Conservation (phyloP, 2,329 filamentous ascomycete genomes). For the Cadophora gregata region DNA sequence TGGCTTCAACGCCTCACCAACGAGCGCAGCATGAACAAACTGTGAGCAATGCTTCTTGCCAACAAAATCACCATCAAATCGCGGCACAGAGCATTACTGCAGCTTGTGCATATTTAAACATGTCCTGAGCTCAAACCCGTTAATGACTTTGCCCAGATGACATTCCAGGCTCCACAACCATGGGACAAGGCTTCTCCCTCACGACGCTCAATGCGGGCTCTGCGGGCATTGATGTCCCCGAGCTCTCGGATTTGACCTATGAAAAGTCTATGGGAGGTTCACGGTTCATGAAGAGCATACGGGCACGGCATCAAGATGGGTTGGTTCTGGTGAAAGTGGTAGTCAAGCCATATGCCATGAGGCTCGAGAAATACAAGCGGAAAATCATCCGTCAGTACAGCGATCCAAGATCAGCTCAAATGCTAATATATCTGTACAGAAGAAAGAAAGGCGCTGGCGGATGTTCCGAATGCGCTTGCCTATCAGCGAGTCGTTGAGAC, state of each 20-base stretch:
- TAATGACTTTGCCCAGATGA: conserved; percentile 42
- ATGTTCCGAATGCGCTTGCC: conserved; percentile 87
- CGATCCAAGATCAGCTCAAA: background rate
- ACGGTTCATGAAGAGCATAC: conserved; percentile 95
- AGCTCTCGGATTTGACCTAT: conserved; percentile 88
- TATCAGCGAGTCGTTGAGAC: conserved; percentile 95
- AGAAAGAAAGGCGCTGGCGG: conserved; percentile 78
- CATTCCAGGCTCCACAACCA: conserved; percentile 49
- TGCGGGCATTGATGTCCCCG: conserved; percentile 90
- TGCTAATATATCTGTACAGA: conserved; percentile 53
- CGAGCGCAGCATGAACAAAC: background rate
- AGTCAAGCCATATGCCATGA: conserved; percentile 88
- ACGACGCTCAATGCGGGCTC: conserved; percentile 90
- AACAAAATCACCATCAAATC: background rate
- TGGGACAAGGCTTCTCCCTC: conserved; percentile 97
- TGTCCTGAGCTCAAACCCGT: conserved; percentile 32
- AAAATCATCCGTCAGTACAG: conserved; percentile 71
- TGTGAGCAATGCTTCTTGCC: background rate
- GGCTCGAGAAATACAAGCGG: conserved; percentile 79
- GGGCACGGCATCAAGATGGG: conserved; percentile 87
- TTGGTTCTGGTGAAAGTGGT: conserved; percentile 93
- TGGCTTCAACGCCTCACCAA: background rate
- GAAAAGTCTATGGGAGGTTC: conserved; percentile 91
- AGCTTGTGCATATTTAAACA: conserved; percentile 35
- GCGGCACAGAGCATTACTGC: conserved; percentile 19